Evolutionary conservation across 2,329 filamentous ascomycete genomes (phyloP).

Genomic region (Metarhizium brunneum): DNA sequence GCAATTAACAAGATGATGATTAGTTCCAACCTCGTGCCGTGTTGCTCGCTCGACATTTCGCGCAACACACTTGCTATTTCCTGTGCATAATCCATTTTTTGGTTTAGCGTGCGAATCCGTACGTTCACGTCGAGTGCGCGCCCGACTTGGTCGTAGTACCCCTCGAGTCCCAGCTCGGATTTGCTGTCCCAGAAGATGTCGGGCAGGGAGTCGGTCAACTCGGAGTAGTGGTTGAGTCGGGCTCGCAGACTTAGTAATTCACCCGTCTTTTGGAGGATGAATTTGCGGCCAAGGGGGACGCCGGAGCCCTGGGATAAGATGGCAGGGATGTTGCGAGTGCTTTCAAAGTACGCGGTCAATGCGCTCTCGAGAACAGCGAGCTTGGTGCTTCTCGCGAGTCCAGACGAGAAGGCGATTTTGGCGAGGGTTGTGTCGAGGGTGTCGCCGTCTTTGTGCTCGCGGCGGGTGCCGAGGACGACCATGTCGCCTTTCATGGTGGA

Average conservation of each 20-base stretch:
- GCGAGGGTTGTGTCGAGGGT: slow-evolving; percentile 60
- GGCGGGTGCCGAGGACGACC: slow-evolving; percentile 76
- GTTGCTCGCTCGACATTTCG: slow-evolving; percentile 82
- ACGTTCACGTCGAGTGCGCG: slow-evolving; percentile 84
- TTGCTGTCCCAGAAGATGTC: slow-evolving; percentile 95
- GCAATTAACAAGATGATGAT: slow-evolving; percentile 92
- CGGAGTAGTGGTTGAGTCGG: slow-evolving; percentile 92
- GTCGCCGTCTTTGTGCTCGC: slow-evolving; percentile 34
- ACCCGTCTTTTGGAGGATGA: slow-evolving; percentile 88
- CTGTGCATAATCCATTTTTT: slow-evolving; percentile 96
- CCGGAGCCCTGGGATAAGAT: slow-evolving; percentile 57
- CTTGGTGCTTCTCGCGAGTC: slow-evolving; percentile 85
- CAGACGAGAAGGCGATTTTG: slow-evolving; percentile 94
- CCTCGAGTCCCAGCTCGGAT: slow-evolving; percentile 82
- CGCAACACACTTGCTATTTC: slow-evolving; percentile 86
- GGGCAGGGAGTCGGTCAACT: slow-evolving; percentile 87
- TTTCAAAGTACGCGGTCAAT: slow-evolving; percentile 76
- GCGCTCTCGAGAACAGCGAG: slow-evolving; percentile 83
- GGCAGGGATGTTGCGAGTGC: slow-evolving; percentile 71
- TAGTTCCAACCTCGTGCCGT: slow-evolving; percentile 82
- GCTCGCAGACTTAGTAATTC: slow-evolving; percentile 83
- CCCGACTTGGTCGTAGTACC: slow-evolving; percentile 91
- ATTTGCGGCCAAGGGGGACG: slow-evolving; percentile 45
- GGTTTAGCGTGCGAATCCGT: slow-evolving; percentile 83
- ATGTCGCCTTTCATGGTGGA: slow-evolving; percentile 79